phyloP scores from a whole-genome alignment of 2,329 filamentous ascomycete species.

The Furcasterigmium furcatum region DNA sequence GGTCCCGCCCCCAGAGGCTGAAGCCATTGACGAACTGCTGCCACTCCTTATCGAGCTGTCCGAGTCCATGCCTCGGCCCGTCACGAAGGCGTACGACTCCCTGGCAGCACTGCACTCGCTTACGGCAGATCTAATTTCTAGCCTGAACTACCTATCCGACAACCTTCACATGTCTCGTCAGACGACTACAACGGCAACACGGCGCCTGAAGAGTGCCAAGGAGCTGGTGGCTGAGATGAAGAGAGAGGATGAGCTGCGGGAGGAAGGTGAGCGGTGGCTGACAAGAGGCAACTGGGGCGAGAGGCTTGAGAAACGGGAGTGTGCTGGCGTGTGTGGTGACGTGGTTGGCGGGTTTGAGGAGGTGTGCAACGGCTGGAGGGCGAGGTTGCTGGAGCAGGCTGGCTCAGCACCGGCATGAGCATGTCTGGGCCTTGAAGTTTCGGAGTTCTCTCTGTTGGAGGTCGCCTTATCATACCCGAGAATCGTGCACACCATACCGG shows the following conservation, averaged over 20 bases:
- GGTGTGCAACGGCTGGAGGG: constrained; percentile 81
- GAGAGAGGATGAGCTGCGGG: constrained; percentile 75
- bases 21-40: constrained; percentile 65
- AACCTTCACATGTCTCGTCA: constrained; percentile 93
- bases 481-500: too few species aligned
- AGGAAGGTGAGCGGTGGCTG: constrained; percentile 81
- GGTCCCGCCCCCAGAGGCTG: constrained; percentile 57
- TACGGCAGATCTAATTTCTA: constrained; percentile 71
- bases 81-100: constrained; percentile 61
- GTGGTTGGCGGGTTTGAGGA: constrained; percentile 92
- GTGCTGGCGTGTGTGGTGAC: constrained; percentile 77
- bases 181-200: constrained; percentile 75
- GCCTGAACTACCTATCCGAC: constrained; percentile 83
- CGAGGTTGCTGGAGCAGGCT: constrained; percentile 66
- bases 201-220: constrained; percentile 75
- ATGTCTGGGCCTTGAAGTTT: too few species aligned
- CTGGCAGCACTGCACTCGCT: constrained; percentile 66
- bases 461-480: too few species aligned
- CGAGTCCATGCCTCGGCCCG: constrained; percentile 63
- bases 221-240: constrained; percentile 85
- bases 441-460: not conserved
- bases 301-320: constrained; percentile 72
- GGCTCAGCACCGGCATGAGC: constrained; percentile 39
- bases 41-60: constrained; percentile 64
- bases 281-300: constrained; percentile 80